Evolutionary conservation across 805 yeast genomes (phyloP).

Genomic region (Limtongia smithiae): DNA sequence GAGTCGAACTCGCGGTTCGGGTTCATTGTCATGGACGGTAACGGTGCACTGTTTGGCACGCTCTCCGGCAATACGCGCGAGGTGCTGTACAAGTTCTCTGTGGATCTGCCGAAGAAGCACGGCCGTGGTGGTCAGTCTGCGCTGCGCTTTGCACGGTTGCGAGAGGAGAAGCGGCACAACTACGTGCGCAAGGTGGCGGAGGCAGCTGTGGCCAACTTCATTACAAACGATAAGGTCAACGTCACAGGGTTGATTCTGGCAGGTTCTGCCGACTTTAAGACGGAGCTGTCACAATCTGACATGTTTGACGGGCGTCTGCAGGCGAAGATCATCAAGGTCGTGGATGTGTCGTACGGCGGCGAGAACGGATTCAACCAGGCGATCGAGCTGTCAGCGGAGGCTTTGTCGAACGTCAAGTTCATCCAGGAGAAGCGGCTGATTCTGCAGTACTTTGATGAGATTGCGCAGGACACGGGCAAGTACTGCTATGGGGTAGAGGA

Average conservation of each 20-base stretch:
- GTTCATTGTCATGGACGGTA: constrained; percentile 99
- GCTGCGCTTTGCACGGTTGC: constrained; percentile 94
- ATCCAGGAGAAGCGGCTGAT: constrained; percentile 97
- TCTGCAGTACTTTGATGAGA: constrained; percentile 90
- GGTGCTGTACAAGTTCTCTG: constrained; percentile 90
- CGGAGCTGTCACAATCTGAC: constrained; percentile 87
- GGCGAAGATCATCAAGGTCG: constrained; percentile 83
- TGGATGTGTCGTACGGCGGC: constrained; percentile 98
- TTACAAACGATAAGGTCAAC: constrained; percentile 89
- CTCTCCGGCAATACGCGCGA: constrained; percentile 96
- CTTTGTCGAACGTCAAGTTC: constrained; percentile 93
- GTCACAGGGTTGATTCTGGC: constrained; percentile 94
- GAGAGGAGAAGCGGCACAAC: constrained; percentile 99
- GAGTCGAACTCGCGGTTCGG: constrained; percentile 97
- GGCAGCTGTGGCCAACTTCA: constrained; percentile 95
- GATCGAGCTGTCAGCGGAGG: constrained; percentile 94
- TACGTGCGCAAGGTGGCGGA: constrained; percentile 98
- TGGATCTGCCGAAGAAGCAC: constrained; percentile 98
- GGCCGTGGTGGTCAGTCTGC: constrained; percentile 99
- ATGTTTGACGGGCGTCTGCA: constrained; percentile 86
- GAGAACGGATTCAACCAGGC: constrained; percentile 99
- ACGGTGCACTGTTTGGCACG: constrained; percentile 93
- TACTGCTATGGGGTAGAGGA: constrained; percentile 98
- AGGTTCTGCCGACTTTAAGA: constrained; percentile 99
- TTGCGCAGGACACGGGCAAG: constrained; percentile 94